Evolutionary conservation across 2,329 filamentous ascomycete genomes (phyloP).

Genomic region (Neofusicoccum ribis): DNA sequence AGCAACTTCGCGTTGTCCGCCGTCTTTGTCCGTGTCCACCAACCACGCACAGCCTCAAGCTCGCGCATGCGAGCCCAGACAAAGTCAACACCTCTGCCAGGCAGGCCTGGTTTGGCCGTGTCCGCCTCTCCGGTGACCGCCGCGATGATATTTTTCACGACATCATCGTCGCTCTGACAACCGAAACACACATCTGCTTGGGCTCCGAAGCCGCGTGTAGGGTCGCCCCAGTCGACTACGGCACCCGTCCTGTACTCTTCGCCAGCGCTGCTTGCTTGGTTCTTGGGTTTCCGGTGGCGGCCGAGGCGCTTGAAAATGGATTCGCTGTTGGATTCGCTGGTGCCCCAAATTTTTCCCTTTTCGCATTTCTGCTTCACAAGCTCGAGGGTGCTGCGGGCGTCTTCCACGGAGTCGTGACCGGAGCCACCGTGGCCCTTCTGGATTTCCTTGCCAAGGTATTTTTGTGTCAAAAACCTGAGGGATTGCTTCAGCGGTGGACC

Average conservation of each 20-base stretch:
- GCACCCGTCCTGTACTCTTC: slow-evolving; percentile 65
- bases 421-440: slow-evolving; percentile 71
- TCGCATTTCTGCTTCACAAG: slow-evolving; percentile 95
- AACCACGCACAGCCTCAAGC: slow-evolving; percentile 60
- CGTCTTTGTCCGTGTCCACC: slow-evolving; percentile 56
- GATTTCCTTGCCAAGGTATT: slow-evolving; percentile 83
- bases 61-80: slow-evolving; percentile 64
- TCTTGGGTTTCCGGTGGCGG: slow-evolving; percentile 52
- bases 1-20: slow-evolving; percentile 35
- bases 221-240: slow-evolving; percentile 88
- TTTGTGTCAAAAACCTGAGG: slow-evolving; percentile 84
- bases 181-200: slow-evolving; percentile 58
- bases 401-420: slow-evolving; percentile 91
- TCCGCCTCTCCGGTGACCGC: neutral
- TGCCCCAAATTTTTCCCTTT: slow-evolving; percentile 84
- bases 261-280: slow-evolving; percentile 27
- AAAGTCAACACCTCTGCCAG: slow-evolving; percentile 59
- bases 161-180: slow-evolving; percentile 58
- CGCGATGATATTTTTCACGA: slow-evolving; percentile 54
- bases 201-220: slow-evolving; percentile 60
- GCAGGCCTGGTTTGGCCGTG: slow-evolving; percentile 36
- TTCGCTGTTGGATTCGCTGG: slow-evolving; percentile 74
- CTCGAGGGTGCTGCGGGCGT: slow-evolving; percentile 86
- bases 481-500: slow-evolving; percentile 88
- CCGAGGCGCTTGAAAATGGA: slow-evolving; percentile 83